Base-by-base conservation (phyloP, 192 early-diverging fungal genomes). In the Jimgerdemannia lactiflua region DNA sequence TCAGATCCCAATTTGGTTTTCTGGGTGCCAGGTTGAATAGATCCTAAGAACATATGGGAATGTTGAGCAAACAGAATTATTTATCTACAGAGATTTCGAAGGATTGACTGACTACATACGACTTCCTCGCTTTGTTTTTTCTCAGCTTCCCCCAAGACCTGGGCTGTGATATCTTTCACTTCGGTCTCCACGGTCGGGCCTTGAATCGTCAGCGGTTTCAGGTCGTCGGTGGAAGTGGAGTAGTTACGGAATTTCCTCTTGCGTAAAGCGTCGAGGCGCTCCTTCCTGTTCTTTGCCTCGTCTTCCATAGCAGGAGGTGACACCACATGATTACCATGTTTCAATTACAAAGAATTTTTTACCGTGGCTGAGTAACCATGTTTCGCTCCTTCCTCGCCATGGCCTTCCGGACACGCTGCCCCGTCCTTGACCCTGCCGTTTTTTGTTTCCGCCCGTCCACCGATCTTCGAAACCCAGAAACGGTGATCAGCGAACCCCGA, bases 1-100 rank as follows among this genome's bases (percentile, higher is more conserved):
- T 95, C 69, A 98, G 77, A 80, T 98, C 96, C 93, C 93, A 96
- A 76, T 98, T 95, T 3, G 95, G 88, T 43, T 93, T 94, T 74
- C 89, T 91, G 4, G 96, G 95, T 17, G 95, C 96, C 19, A 98
- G 78, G 39, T 93, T 89, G 54, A 87, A 85, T 10, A 97, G 84
- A 78, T 96, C 95, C 86, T 93, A 83, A 54, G 43, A 71, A 71
- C 64, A 18, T 71, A 41, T 14, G 3, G 40, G 70, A 3, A 76
- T 1, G 17, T 39, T 40, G 65, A n/a, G 64, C 63, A 65, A 18
- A 70, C 54, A 39, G 42, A 70, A 29, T 29, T 0, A 29, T 29
- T 29, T 29, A 29, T 29, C 29, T 29, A 29, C 29, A 29, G 29
- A 29, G 29, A 29, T 29, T 29, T 29, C 29, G 11, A 39, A 18